These are phyloP conservation scores for Cokeromyces recurvatus DNA, from an alignment of 371 early-diverging fungal genomes.

Conservation along the genomic window DNA sequence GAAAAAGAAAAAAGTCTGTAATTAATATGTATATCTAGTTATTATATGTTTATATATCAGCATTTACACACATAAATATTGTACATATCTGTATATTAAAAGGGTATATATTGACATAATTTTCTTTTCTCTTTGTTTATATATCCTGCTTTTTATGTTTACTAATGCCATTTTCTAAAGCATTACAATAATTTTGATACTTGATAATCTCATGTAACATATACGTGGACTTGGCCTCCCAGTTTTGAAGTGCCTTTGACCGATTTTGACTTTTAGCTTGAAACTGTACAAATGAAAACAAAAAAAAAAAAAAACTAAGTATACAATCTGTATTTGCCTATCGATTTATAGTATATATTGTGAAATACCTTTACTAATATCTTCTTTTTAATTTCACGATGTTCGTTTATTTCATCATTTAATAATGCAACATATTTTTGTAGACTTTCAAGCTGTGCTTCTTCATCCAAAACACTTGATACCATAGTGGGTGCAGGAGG, in stretches of 20 bases:
- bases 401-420: constrained; percentile 35
- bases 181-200: constrained; percentile 81
- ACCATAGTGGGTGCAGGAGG: constrained; percentile 37
- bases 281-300: constrained; percentile 30
- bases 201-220: constrained; percentile 84
- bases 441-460: constrained; percentile 19
- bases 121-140: too few species aligned
- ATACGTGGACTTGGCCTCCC: constrained; percentile 84
- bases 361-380: constrained; percentile 31
- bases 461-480: constrained; percentile 23
- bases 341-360: not conserved
- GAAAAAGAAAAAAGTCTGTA: too few species aligned
- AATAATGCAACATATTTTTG: constrained; percentile 23
- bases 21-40: too few species aligned
- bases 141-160: too few species aligned
- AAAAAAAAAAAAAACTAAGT: not conserved
- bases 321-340: not conserved
- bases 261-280: constrained; percentile 51
- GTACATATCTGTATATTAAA: too few species aligned
- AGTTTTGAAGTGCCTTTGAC: constrained; percentile 74
- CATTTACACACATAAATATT: too few species aligned
- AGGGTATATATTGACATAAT: too few species aligned
- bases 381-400: constrained; percentile 35
- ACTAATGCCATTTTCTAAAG: constrained; percentile 64
- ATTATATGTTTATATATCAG: too few species aligned